phyloP scores from a whole-genome alignment of 2,329 filamentous ascomycete genomes.

The Penicillium hesseltinei region DNA sequence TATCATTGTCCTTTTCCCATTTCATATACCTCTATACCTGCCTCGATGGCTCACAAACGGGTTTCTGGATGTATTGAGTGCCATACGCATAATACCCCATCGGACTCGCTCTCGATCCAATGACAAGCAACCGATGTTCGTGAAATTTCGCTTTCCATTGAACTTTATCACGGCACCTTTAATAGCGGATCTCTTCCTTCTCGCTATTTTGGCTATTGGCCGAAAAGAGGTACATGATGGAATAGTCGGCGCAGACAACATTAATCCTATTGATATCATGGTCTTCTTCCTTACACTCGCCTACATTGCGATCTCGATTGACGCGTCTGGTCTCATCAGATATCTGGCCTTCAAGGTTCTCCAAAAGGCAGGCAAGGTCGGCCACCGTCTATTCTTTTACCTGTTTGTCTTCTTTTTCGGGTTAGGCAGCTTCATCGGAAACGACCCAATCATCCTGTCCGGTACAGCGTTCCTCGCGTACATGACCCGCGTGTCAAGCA shows the following conservation, averaged over 20 bases:
- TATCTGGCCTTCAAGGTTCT: slow-evolving; percentile 70
- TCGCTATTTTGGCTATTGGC: slow-evolving; percentile 68
- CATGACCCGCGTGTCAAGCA: slow-evolving; percentile 72
- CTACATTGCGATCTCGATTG: slow-evolving; percentile 75
- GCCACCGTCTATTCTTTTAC: slow-evolving; percentile 68
- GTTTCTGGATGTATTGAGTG: slow-evolving; percentile 45
- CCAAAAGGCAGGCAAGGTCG: slow-evolving; percentile 64
- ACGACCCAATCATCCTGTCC: slow-evolving; percentile 72
- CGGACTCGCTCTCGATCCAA: slow-evolving; percentile 29
- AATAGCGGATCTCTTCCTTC: slow-evolving; percentile 68
- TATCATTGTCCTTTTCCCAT: slow-evolving; percentile 67
- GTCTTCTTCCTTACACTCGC: slow-evolving; percentile 70
- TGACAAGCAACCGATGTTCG: slow-evolving; percentile 41
- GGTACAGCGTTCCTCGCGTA: slow-evolving; percentile 74
- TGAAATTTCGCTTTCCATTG: slow-evolving; percentile 60
- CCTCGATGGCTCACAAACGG: slow-evolving; percentile 52
- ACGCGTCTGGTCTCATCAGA: slow-evolving; percentile 70
- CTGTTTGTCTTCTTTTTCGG: slow-evolving; percentile 71
- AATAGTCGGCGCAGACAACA: slow-evolving; percentile 63
- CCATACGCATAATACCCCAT: slow-evolving; percentile 54
- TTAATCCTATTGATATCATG: slow-evolving; percentile 71
- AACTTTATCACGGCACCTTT: slow-evolving; percentile 71
- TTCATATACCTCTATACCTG: slow-evolving; percentile 61
- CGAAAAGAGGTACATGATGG: slow-evolving; percentile 66
- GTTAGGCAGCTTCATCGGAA: slow-evolving; percentile 67